Percentiles rank a stretch among this genome's conserved stretches.
These are phyloP conservation scores for Fonsecaea monophora DNA, from an alignment of 2,329 filamentous ascomycete species.

Conservation along the genomic window DNA sequence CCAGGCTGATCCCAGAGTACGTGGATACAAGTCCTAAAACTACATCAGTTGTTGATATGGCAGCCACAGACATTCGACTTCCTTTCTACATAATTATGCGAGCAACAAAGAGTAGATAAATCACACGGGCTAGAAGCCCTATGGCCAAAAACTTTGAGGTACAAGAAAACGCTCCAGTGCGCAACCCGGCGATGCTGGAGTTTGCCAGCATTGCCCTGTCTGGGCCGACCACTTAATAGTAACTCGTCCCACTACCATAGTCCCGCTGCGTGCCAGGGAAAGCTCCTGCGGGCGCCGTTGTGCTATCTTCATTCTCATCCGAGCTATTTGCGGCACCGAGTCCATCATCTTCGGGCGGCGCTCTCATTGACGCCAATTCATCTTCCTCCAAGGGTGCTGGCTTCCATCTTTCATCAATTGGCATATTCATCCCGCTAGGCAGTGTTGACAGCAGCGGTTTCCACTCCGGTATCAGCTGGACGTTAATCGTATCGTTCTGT, in stretches of 20 bases:
- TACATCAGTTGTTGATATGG: neutral
- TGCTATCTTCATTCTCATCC: constrained; percentile 51
- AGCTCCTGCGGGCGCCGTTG: constrained; percentile 42
- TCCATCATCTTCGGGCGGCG: constrained; percentile 60
- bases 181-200: neutral
- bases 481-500: constrained; percentile 91
- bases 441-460: constrained; percentile 77
- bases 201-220: neutral
- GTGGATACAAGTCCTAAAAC: neutral
- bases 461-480: constrained; percentile 75
- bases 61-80: neutral
- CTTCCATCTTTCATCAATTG: constrained; percentile 61
- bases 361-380: constrained; percentile 65
- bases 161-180: neutral
- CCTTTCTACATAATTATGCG: neutral
- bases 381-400: constrained; percentile 70
- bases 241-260: constrained; percentile 29
- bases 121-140: too few relatives aligned
- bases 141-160: neutral
- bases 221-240: constrained; percentile 21
- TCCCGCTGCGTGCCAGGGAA: constrained; percentile 44
- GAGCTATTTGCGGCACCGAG: constrained; percentile 34
- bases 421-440: constrained; percentile 87
- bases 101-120: neutral
- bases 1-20: neutral